A percentile compares a stretch with the other conserved stretches of the same genome.
Conservation (phyloP, 1,139 yeast species). For the Nadsonia commutata region DNA sequence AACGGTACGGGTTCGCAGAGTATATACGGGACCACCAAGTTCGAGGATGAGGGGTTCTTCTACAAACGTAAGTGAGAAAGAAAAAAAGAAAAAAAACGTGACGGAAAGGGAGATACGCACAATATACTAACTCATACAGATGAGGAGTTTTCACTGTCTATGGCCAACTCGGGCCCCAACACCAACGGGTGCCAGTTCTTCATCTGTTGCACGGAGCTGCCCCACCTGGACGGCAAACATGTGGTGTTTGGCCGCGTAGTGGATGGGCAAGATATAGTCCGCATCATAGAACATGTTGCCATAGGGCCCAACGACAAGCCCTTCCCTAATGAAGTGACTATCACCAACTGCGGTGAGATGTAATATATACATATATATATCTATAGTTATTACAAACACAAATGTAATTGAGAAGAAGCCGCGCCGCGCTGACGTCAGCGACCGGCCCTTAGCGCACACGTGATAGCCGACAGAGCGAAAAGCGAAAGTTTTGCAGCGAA, state of each 20-base stretch:
- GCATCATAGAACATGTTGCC: constrained; percentile 52
- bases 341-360: constrained; percentile 28
- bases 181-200: constrained; percentile 30
- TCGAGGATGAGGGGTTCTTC: constrained; percentile 74
- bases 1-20: constrained; percentile 33
- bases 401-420: no score
- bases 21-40: constrained; percentile 43
- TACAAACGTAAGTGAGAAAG: constrained; percentile 38
- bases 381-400: no score
- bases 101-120: no score
- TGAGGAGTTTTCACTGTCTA: constrained; percentile 27
- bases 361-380: constrained; percentile 11
- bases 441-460: no score
- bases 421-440: no score
- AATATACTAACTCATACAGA: constrained; percentile 16
- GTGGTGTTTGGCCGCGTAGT: constrained; percentile 28
- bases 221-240: constrained; percentile 25
- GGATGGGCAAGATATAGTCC: constrained; percentile 50
- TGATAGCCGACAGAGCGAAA: no score
- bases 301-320: constrained; percentile 57
- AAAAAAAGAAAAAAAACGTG: neutral
- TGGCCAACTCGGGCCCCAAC: constrained; percentile 33
- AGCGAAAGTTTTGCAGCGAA: no score
- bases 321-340: constrained; percentile 14
- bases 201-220: constrained; percentile 20